Evolutionary conservation across 1,284 basidiomycete species (phyloP).

Genomic region (Pseudozyma hubeiensis): DNA sequence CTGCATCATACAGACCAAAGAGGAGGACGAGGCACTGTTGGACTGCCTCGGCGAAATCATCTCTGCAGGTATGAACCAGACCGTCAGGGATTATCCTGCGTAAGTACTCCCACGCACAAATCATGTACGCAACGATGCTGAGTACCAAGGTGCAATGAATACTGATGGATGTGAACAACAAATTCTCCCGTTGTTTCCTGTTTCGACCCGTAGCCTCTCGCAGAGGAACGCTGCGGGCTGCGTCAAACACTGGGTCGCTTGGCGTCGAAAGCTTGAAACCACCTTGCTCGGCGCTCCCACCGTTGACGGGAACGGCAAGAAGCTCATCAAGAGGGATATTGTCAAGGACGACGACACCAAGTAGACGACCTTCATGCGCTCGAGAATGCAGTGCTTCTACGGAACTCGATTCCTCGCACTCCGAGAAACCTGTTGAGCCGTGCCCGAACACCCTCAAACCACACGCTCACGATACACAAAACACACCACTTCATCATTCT

Average conservation of each 20-base stretch:
- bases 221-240: neutral
- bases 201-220: slow-evolving; percentile 2
- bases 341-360: neutral
- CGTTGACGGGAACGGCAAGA: slow-evolving; percentile 22
- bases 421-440: no score
- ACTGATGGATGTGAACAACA: no score
- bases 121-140: no score
- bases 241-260: slow-evolving; percentile 10
- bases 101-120: neutral
- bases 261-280: slow-evolving; percentile 17
- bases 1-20: slow-evolving; percentile 8
- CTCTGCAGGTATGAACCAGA: slow-evolving; percentile 2
- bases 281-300: slow-evolving; percentile 10
- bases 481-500: no score
- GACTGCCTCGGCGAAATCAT: slow-evolving; percentile 7
- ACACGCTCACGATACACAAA: no score
- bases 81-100: slow-evolving; percentile 14
- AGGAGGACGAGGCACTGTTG: slow-evolving; percentile 20
- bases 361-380: no score
- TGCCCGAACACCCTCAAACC: no score
- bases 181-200: no score
- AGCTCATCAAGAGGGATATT: slow-evolving; percentile 8
- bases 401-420: no score
- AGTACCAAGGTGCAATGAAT: no score
- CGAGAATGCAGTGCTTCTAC: no score